Evolutionary conservation across 2,329 filamentous ascomycete genomes (phyloP), one percentile per base, ranked within the genome.

Genomic region (Xenosphaeropsis pyriputrescens): DNA sequence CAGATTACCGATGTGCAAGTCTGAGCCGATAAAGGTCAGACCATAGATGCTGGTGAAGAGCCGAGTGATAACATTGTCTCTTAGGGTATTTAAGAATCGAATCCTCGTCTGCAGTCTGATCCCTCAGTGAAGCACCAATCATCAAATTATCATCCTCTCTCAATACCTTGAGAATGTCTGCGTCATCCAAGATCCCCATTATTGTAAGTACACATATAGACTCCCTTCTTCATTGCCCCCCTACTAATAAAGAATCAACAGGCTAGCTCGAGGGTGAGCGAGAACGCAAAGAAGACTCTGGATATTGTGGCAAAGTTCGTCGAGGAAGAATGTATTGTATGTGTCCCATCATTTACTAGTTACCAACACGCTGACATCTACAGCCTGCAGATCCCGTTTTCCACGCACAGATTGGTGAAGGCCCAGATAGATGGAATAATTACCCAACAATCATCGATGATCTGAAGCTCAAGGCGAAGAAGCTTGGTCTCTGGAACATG

Each of bases 401-500:
- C 58, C 65, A 75, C 41, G 83, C 85, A 49, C 84, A 93, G 61
- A 68, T 93, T 39, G 86, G 85, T 50, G 61, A 77, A 42, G 85
- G 83, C 45, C 68, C 78, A 36, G 63, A 73, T 44, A 76, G 89
- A 66, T 96, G 89, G 81, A 72, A 80, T 47, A 62, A 68, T 30
- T 82, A 93, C 57, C 89, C 91, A 1, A 57, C 68, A 32, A 70
- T 96, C 50, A 72, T 98, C 43, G 91, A 98, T 49, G 79, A 91
- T 39, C 72, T 98, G 50, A 96, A 96, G 71, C 66, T 63, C 46
- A 83, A 86, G 59, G 91, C 89, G 33, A 73, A 70, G 54, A 70
- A 80, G 49, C 71, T 94, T 18, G 91, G 89, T 1, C 68, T 98
- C 34, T 98, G 91, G 91, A 98, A 98, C 63, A 82, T 98, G 79